Conservation (phyloP, 257 asterid species). For the Jaltomata sinuosa region DNA sequence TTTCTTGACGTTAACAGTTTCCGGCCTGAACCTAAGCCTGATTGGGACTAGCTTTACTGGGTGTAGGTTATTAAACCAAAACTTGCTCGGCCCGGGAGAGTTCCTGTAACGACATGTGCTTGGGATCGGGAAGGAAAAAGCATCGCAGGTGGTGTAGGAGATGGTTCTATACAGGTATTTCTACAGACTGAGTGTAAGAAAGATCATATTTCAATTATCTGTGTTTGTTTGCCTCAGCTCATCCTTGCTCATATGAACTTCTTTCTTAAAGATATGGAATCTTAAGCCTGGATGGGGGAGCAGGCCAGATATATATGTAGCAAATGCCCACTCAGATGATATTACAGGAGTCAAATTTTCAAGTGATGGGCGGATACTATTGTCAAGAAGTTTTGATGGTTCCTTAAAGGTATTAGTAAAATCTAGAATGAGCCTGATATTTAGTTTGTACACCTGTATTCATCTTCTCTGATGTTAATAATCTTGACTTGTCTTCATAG, state of each 20-base stretch:
- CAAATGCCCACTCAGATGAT: slow-evolving; percentile 68
- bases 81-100: slow-evolving; percentile 83
- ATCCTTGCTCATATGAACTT: background rate
- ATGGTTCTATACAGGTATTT: slow-evolving; percentile 87
- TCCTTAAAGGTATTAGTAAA: slow-evolving; percentile 59
- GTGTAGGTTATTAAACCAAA: slow-evolving; percentile 90
- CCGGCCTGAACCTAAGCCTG: slow-evolving; percentile 3
- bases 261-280: slow-evolving; percentile 67
- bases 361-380: slow-evolving; percentile 60
- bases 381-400: slow-evolving; percentile 92
- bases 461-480: background rate
- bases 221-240: background rate
- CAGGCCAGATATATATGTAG: slow-evolving; percentile 65
- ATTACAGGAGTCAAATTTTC: slow-evolving; percentile 83
- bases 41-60: slow-evolving; percentile 10
- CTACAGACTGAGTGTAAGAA: background rate
- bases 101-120: slow-evolving; percentile 83
- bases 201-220: background rate
- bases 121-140: slow-evolving; percentile 94
- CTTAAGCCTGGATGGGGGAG: slow-evolving; percentile 97
- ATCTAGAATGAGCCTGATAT: background rate
- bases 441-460: background rate
- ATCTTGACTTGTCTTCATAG: slow-evolving; percentile 18
- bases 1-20: background rate
- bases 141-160: slow-evolving; percentile 86